Evolutionary conservation across 2,329 filamentous ascomycete species (phyloP).

Genomic region (Fusarium pseudonygamai): DNA sequence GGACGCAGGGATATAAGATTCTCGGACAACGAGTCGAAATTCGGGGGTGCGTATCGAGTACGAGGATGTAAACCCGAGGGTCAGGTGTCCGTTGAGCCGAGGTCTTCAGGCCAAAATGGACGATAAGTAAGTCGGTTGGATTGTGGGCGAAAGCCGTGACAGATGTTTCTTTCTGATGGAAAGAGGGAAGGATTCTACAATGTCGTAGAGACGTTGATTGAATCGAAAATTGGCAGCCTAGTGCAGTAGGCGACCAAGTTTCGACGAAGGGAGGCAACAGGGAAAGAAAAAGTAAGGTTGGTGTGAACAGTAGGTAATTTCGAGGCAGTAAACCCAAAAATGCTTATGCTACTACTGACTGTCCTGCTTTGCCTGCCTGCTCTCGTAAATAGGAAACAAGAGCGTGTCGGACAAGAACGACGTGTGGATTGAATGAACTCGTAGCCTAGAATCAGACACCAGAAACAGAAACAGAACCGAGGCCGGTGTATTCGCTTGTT

Average conservation of each 20-base stretch:
- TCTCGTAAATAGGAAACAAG: slow-evolving; percentile 10
- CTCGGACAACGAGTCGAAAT: slow-evolving; percentile 20
- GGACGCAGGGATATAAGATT: slow-evolving; percentile 28
- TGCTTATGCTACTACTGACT: slow-evolving; percentile 4
- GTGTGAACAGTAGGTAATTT: slow-evolving; percentile 19
- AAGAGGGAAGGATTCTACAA: slow-evolving; percentile 21
- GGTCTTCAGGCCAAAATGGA: slow-evolving; percentile 10
- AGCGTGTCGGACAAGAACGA: slow-evolving; percentile 20
- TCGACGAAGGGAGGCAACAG: slow-evolving; percentile 25
- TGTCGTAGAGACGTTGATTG: slow-evolving; percentile 20
- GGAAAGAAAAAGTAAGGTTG: slow-evolving; percentile 16
- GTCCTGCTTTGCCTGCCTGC: not conserved
- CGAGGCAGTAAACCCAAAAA: slow-evolving; percentile 30
- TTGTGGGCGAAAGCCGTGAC: slow-evolving; percentile 16
- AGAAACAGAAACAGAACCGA: slow-evolving; percentile 12
- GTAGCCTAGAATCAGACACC: not conserved
- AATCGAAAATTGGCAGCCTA: slow-evolving; percentile 25
- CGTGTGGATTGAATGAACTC: slow-evolving; percentile 22
- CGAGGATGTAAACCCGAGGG: not conserved
- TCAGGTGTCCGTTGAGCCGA: slow-evolving; percentile 30
- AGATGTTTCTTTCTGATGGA: slow-evolving; percentile 2
- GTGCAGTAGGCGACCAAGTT: slow-evolving; percentile 24
- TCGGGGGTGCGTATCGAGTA: slow-evolving; percentile 20
- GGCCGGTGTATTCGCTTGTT: slow-evolving; percentile 16
- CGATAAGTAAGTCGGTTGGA: slow-evolving; percentile 15